Conservation (phyloP, 306 rosid species). For the Pyrus pyrifolia region DNA sequence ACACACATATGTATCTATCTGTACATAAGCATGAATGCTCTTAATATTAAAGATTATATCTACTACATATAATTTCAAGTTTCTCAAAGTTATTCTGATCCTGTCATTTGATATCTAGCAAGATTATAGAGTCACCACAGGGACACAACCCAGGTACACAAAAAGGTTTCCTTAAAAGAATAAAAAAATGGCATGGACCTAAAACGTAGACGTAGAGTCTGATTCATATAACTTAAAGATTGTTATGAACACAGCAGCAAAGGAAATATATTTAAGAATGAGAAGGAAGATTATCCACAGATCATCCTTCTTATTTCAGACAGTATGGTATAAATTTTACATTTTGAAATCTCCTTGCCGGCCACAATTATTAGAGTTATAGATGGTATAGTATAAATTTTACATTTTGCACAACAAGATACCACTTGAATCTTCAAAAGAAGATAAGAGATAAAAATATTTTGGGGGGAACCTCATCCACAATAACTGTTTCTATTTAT, state of each 20-base stretch:
- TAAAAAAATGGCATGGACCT: not conserved
- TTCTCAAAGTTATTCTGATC: not conserved
- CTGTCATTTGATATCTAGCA: too few relatives aligned
- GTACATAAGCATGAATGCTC: not conserved
- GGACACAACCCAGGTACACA: not conserved
- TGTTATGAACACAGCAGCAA: not conserved
- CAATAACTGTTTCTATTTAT: not conserved
- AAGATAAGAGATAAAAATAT: not conserved
- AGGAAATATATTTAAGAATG: not conserved
- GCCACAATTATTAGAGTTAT: not conserved
- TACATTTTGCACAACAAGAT: not conserved
- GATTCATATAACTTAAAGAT: too few relatives aligned
- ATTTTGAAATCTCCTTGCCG: too few relatives aligned
- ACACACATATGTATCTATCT: not conserved
- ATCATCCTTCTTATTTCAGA: not conserved
- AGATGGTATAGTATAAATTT: not conserved
- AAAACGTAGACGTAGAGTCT: not conserved
- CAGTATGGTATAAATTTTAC: too few relatives aligned
- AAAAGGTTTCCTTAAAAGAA: not conserved
- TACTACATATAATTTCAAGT: not conserved
- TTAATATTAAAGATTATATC: not conserved
- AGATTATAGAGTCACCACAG: not conserved
- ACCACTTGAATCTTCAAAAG: slow-evolving; percentile 4
- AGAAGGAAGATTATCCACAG: not conserved
- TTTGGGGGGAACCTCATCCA: not conserved